Evolutionary conservation across 768 basidiomycete genomes (phyloP), one percentile per base, ranked within the genome.

Genomic region (Leccinum subgranulosum): DNA sequence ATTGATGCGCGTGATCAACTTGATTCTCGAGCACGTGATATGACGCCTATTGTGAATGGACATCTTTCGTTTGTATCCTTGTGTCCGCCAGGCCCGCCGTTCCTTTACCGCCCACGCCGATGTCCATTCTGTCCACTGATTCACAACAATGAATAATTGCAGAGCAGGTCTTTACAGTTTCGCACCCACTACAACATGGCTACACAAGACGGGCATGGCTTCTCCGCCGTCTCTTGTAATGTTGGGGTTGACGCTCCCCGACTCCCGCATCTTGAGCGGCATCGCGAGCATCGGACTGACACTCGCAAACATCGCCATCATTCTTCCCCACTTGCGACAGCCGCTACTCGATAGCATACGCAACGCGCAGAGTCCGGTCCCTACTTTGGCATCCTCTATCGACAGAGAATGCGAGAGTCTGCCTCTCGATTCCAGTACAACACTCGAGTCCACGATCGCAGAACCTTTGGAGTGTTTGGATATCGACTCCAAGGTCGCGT

Each of bases 91-190:
- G 33, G 11, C 31, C 39, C 39, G 4, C 39, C 19, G 0, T 47
- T 29, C 50, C 14, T 55, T 45, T 41, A 23, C 39, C 47, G 6
- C 53, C 34, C 53, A 46, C 49, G 55, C 54, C 8, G 41, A 53
- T 61, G 58, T 43, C 15, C 60, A 52, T 41, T 41, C 27, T 36
- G 33, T 43, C 25, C 41, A 36, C 54, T 54, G 12, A 49, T 51
- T 55, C 41, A 43, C 7, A 49, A 58, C 53, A 28, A 69, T 68
- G 67, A 64, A 64, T 48, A 66, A 54, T 54, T 61, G 52, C 60
- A 70, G 63, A 58, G 63, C 61, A 60, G 67, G 67, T 34, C 69
- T 69, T 61, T 68, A 70, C 58, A 64, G 61, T 39, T 68, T 64
- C 51, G 54, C 53, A 21, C 34, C 66, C 33, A 68, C 61, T 39